phyloP scores from a whole-genome alignment of 257 asterid genomes.

The Solanum tarapatanum region DNA sequence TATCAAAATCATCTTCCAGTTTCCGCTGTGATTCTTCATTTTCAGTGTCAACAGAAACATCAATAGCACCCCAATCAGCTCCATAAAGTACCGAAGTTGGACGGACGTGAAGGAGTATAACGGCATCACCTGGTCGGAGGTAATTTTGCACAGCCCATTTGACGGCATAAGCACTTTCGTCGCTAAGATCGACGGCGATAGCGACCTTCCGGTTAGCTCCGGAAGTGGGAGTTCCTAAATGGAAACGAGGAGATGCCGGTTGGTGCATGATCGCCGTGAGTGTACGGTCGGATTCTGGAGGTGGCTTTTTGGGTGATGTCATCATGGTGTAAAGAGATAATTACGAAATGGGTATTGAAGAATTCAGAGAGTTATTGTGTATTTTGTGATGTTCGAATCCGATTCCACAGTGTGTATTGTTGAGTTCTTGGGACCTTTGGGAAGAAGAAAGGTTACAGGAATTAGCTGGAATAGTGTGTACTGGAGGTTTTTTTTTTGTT shows the following conservation, averaged over 20 bases:
- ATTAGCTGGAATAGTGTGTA: neutral
- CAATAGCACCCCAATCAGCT: slow-evolving; percentile 67
- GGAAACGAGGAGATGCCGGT: slow-evolving; percentile 60
- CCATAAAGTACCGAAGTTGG: slow-evolving; percentile 40
- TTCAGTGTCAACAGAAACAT: slow-evolving; percentile 20
- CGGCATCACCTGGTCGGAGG: slow-evolving; percentile 68
- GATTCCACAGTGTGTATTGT: neutral
- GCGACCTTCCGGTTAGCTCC: slow-evolving; percentile 52
- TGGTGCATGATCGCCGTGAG: slow-evolving; percentile 47
- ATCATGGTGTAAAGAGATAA: slow-evolving; percentile 2
- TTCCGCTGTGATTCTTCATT: slow-evolving; percentile 58
- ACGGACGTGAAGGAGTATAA: slow-evolving; percentile 55
- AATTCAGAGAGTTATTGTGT: neutral
- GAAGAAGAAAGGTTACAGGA: neutral
- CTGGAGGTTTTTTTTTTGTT: neutral
- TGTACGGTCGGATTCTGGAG: slow-evolving; percentile 20
- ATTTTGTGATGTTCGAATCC: neutral
- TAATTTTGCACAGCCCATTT: slow-evolving; percentile 71
- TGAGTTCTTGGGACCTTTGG: neutral
- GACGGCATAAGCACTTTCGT: slow-evolving; percentile 63
- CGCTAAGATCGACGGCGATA: slow-evolving; percentile 73
- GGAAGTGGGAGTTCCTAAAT: slow-evolving; percentile 34
- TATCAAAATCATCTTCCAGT: slow-evolving; percentile 57
- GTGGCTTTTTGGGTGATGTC: slow-evolving; percentile 39
- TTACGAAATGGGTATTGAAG: neutral